phyloP scores from a whole-genome alignment of 306 rosid genomes.

The Cicer pinnatifidum region DNA sequence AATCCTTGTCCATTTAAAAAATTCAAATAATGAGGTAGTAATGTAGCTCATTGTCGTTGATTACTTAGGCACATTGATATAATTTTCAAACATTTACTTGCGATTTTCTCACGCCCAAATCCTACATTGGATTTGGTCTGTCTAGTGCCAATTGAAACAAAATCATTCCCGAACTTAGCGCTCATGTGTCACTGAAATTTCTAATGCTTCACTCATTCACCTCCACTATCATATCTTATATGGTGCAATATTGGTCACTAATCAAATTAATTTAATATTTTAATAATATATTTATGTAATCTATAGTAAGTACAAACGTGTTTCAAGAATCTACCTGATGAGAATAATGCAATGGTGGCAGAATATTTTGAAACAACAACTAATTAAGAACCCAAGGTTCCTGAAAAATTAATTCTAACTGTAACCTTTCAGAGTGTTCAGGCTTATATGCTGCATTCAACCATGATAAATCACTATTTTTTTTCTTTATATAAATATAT shows the following conservation, averaged over 20 bases:
- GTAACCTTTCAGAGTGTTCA: conserved; percentile 56
- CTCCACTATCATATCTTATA: conserved; percentile 21
- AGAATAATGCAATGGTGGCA: conserved; percentile 57
- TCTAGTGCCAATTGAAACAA: conserved; percentile 40
- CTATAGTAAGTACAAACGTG: conserved; percentile 33
- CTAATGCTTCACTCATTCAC: conserved; percentile 39
- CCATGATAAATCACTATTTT: conserved; percentile 69
- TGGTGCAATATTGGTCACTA: conserved; percentile 17
- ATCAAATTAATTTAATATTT: conserved; percentile 36
- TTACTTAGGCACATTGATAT: conserved; percentile 43
- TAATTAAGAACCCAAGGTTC: conserved; percentile 50
- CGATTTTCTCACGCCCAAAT: conserved; percentile 74
- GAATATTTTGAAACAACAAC: conserved; percentile 68
- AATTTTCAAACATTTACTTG: conserved; percentile 56
- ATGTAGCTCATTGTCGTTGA: conserved; percentile 40
- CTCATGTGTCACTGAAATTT: conserved; percentile 69
- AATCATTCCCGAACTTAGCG: conserved; percentile 64
- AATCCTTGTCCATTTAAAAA: conserved; percentile 28
- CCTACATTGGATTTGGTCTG: conserved; percentile 75
- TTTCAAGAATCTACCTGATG: conserved; percentile 56
- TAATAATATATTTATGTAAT: conserved; percentile 36
- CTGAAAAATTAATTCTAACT: conserved; percentile 54
- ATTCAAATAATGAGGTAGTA: conserved; percentile 43
- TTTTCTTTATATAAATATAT: conserved; percentile 9
- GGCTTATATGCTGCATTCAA: conserved; percentile 61